phyloP scores from a whole-genome alignment of 768 basidiomycete species.

The Mycena latifolia region DNA sequence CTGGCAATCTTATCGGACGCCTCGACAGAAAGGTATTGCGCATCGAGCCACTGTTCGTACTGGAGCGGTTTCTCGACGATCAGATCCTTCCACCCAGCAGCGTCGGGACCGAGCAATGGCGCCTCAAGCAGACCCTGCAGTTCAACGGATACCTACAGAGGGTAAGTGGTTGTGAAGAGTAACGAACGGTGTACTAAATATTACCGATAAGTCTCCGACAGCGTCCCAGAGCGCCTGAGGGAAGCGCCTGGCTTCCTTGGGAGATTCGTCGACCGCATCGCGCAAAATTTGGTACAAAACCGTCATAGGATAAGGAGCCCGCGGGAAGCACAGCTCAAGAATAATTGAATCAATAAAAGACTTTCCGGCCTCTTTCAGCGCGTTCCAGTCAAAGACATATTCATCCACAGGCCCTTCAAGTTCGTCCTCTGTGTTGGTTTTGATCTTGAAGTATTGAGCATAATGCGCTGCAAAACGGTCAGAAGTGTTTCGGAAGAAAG shows the following conservation, averaged over 20 bases:
- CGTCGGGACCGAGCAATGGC: conserved; percentile 69
- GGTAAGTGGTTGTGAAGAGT: conserved; percentile 1
- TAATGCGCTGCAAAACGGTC: conserved; percentile 68
- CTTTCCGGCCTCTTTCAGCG: conserved; percentile 71
- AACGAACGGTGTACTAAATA: conserved; percentile 21
- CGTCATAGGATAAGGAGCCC: conserved; percentile 73
- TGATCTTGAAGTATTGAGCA: conserved; percentile 73
- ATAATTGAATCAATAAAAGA: conserved; percentile 90
- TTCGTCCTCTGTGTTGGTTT: conserved; percentile 47
- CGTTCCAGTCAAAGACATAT: conserved; percentile 74
- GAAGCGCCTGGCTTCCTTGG: conserved; percentile 79
- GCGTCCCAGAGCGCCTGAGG: conserved; percentile 87
- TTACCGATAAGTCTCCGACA: conserved; percentile 83
- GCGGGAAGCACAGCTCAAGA: conserved; percentile 84
- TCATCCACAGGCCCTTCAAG: conserved; percentile 50
- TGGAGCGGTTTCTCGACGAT: conserved; percentile 68
- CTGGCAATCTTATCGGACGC: conserved; percentile 64
- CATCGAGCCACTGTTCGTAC: conserved; percentile 77
- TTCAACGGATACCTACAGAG: conserved; percentile 69
- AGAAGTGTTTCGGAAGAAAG: conserved; percentile 1
- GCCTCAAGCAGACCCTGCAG: conserved; percentile 74
- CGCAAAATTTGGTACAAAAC: conserved; percentile 76
- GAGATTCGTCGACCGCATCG: conserved; percentile 80
- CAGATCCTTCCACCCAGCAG: conserved; percentile 63
- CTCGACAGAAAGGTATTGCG: conserved; percentile 70